These are phyloP conservation scores for Chaetomiaceae sp. DNA, from an alignment of 2,329 filamentous ascomycete genomes.

Conservation along the genomic window DNA sequence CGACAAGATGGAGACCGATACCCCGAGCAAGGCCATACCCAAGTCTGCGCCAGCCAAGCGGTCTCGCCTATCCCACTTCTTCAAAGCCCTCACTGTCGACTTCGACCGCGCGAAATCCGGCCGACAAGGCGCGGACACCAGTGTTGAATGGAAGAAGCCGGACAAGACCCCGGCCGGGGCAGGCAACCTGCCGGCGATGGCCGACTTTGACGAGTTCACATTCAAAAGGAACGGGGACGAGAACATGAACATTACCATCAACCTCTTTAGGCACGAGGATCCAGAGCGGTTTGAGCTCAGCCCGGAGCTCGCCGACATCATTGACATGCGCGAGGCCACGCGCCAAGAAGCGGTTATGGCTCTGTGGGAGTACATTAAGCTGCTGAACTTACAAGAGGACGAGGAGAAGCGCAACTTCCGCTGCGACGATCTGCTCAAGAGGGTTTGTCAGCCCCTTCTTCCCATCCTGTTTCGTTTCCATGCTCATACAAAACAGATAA, in stretches of 20 bases:
- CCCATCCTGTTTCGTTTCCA: background rate
- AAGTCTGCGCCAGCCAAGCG: slow-evolving; percentile 32
- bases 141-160: slow-evolving; percentile 84
- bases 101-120: slow-evolving; percentile 56
- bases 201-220: slow-evolving; percentile 83
- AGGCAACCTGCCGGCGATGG: slow-evolving; percentile 51
- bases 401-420: slow-evolving; percentile 91
- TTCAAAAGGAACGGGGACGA: slow-evolving; percentile 92
- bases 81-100: slow-evolving; percentile 70
- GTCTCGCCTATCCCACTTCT: slow-evolving; percentile 67
- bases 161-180: slow-evolving; percentile 47
- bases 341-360: slow-evolving; percentile 83
- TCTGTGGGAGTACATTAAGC: slow-evolving; percentile 90
- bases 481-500: slow-evolving; percentile 49
- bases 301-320: slow-evolving; percentile 70
- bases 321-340: slow-evolving; percentile 83
- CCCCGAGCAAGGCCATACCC: slow-evolving; percentile 31
- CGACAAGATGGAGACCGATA: slow-evolving; percentile 54
- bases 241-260: slow-evolving; percentile 85
- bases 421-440: slow-evolving; percentile 76
- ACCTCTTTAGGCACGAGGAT: slow-evolving; percentile 74
- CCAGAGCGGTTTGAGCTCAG: slow-evolving; percentile 80
- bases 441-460: slow-evolving; percentile 46
- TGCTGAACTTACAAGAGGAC: slow-evolving; percentile 82
- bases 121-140: slow-evolving; percentile 48